These are phyloP conservation scores for Allantophomopsis cytisporea DNA, from an alignment of 2,329 filamentous ascomycete genomes.

Conservation along the genomic window DNA sequence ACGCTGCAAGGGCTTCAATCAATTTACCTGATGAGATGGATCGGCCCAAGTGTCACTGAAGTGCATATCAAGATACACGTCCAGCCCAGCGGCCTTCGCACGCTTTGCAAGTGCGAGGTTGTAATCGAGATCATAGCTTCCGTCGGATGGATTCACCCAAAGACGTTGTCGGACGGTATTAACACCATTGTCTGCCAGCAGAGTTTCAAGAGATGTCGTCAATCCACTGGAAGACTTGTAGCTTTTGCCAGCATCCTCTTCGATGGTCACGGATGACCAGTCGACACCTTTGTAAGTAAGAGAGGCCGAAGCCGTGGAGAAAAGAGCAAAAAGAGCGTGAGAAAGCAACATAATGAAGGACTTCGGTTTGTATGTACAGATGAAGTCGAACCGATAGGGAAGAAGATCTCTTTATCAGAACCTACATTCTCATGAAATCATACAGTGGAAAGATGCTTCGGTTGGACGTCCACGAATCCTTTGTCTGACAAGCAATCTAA, in stretches of 20 bases:
- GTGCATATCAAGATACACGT: slow-evolving; percentile 46
- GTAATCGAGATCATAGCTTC: slow-evolving; percentile 56
- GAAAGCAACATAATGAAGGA: too few species aligned
- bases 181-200: slow-evolving; percentile 45
- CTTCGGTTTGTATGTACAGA: too few species aligned
- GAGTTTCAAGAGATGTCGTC: slow-evolving; percentile 43
- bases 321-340: too few species aligned
- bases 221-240: slow-evolving; percentile 45
- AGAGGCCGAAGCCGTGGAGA: slow-evolving; percentile 8
- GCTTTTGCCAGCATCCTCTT: slow-evolving; percentile 44
- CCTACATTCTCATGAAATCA: too few species aligned
- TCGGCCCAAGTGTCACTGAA: slow-evolving; percentile 62
- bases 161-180: slow-evolving; percentile 59
- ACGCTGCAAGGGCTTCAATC: neutral
- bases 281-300: slow-evolving; percentile 55
- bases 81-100: slow-evolving; percentile 46
- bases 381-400: too few species aligned
- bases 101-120: slow-evolving; percentile 55
- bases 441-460: too few species aligned
- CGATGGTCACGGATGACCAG: slow-evolving; percentile 53
- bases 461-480: too few species aligned
- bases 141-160: slow-evolving; percentile 55
- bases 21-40: slow-evolving; percentile 39
- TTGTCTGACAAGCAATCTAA: too few species aligned
- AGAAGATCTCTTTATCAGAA: too few species aligned